These are phyloP conservation scores for Lipomyces spencermartinsiae DNA, from an alignment of 805 yeast species.

Conservation along the genomic window DNA sequence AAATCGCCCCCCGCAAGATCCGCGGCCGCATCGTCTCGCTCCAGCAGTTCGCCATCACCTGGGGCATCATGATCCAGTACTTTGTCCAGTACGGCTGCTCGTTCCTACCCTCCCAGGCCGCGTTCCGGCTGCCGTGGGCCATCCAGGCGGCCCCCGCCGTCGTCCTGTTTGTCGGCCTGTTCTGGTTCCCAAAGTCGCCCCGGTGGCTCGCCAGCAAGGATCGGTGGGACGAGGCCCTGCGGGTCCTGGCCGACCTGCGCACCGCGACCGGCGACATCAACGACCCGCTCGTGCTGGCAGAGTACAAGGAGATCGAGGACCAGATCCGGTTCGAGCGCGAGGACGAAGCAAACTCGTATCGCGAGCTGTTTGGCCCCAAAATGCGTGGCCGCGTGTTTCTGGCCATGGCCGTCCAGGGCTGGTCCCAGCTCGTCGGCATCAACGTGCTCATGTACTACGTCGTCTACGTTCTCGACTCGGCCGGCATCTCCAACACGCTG, in stretches of 20 bases:
- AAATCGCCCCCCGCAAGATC: slow-evolving; percentile 41
- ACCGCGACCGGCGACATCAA: slow-evolving; percentile 40
- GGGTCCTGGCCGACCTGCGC: slow-evolving; percentile 58
- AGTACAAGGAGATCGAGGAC: slow-evolving; percentile 37
- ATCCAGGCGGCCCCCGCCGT: slow-evolving; percentile 60
- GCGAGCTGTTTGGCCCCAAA: slow-evolving; percentile 26
- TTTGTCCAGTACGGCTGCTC: slow-evolving; percentile 51
- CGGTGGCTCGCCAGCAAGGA: slow-evolving; percentile 57
- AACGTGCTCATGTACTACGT: slow-evolving; percentile 57
- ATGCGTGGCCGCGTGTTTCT: slow-evolving; percentile 49
- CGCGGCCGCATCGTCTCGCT: slow-evolving; percentile 46
- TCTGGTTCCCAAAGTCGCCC: slow-evolving; percentile 50
- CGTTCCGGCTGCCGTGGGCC: slow-evolving; percentile 73
- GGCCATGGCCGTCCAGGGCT: slow-evolving; percentile 41
- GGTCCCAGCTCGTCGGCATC: slow-evolving; percentile 50
- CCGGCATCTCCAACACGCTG: slow-evolving; percentile 57
- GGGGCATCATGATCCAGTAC: slow-evolving; percentile 46
- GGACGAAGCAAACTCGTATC: slow-evolving; percentile 19
- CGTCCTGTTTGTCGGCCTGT: slow-evolving; percentile 53
- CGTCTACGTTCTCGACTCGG: slow-evolving; percentile 54
- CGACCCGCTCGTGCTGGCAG: slow-evolving; percentile 38
- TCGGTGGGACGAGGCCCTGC: slow-evolving; percentile 61
- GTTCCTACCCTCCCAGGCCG: slow-evolving; percentile 52
- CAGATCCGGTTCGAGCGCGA: slow-evolving; percentile 36
- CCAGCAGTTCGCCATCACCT: slow-evolving; percentile 45